Conservation (phyloP, 164 flowering plant genomes). For the Cinnamomum chago region DNA sequence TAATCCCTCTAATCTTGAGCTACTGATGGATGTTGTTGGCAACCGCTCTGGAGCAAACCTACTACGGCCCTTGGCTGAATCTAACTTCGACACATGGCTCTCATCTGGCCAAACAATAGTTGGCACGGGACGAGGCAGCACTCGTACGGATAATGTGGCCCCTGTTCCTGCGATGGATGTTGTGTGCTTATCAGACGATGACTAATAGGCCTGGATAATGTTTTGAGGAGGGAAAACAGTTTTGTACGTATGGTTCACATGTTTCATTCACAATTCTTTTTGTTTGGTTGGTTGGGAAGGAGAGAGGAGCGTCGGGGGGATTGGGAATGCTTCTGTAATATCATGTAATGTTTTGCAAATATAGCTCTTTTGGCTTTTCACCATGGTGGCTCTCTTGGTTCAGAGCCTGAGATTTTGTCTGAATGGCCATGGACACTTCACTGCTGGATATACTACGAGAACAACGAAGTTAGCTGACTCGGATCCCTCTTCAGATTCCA, state of each 20-base stretch:
- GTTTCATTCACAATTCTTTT: background rate
- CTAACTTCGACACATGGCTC: constrained; percentile 7
- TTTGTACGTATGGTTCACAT: background rate
- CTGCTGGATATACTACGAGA: no score
- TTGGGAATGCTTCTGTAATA: background rate
- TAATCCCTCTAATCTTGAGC: constrained; percentile 15
- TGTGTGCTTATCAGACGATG: constrained; percentile 68
- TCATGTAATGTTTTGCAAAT: background rate
- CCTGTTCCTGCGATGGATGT: constrained; percentile 18
- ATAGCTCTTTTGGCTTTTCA: background rate
- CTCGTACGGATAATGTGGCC: background rate
- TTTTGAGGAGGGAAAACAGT: background rate
- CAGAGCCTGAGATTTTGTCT: no score
- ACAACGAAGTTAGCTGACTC: no score
- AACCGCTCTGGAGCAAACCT: background rate
- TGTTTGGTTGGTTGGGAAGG: no score
- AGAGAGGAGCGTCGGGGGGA: background rate
- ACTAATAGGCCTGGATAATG: constrained; percentile 5
- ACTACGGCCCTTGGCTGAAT: constrained; percentile 11
- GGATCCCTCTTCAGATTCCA: no score
- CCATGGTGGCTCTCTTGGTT: background rate
- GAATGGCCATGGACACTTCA: no score
- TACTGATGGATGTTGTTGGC: constrained; percentile 23
- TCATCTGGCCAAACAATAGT: constrained; percentile 6
- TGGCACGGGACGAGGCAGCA: constrained; percentile 4